Evolutionary conservation across 257 asterid species (phyloP).

Genomic region (Osmanthus fragrans): DNA sequence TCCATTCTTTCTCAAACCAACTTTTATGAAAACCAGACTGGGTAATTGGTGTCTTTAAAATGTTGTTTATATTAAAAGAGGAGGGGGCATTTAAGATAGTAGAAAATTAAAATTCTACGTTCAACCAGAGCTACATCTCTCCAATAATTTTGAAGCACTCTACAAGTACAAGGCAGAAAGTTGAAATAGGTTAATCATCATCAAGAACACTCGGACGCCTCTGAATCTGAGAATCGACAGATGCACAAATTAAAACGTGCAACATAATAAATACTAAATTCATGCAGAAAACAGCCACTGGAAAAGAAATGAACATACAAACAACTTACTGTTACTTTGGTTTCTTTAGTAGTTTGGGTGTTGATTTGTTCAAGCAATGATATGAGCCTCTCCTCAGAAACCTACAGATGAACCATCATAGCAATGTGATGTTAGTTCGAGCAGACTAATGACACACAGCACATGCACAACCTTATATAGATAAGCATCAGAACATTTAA

Average conservation of each 20-base stretch:
- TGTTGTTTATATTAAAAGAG: not conserved
- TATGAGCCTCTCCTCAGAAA: slow-evolving; percentile 89
- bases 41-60: not conserved
- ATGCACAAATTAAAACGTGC: not conserved
- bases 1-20: too few species aligned
- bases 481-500: not conserved
- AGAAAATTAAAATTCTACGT: not conserved
- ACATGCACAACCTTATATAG: not conserved
- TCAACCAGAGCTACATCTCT: not conserved
- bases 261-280: not conserved
- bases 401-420: slow-evolving; percentile 40
- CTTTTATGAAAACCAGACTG: not conserved
- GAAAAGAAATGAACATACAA: not conserved
- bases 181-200: slow-evolving; percentile 56
- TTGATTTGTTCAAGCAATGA: slow-evolving; percentile 93
- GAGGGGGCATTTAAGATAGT: not conserved
- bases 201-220: slow-evolving; percentile 87
- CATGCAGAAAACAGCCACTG: not conserved
- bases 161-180: slow-evolving; percentile 6
- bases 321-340: slow-evolving; percentile 90
- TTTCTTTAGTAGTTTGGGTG: slow-evolving; percentile 84
- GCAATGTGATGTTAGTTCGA: not conserved
- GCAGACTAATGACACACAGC: not conserved
- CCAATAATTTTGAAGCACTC: not conserved
- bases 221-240: slow-evolving; percentile 54